Evolutionary conservation across 2,329 filamentous ascomycete species (phyloP).

Genomic region (Fonsecaea nubica): DNA sequence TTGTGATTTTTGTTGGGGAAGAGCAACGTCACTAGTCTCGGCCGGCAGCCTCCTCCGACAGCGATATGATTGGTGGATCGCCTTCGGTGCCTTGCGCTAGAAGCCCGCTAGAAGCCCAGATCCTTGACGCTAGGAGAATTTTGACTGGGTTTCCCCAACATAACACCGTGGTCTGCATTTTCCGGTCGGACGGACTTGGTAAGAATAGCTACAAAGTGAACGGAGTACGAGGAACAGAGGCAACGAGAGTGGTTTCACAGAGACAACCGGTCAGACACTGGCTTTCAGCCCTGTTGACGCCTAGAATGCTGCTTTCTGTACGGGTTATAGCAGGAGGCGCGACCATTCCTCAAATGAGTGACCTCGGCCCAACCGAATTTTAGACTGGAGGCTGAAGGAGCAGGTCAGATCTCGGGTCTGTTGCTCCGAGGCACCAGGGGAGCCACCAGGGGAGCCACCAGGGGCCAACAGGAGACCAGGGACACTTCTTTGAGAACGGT

Average conservation of each 20-base stretch:
- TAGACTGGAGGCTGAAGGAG: neutral
- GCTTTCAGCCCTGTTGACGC: neutral
- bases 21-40: conserved; percentile 24
- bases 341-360: neutral
- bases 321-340: neutral
- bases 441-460: too few relatives aligned
- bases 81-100: conserved; percentile 27
- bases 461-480: neutral
- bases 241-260: neutral
- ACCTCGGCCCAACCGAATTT: conserved; percentile 16
- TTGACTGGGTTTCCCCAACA: neutral
- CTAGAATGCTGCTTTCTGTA: neutral
- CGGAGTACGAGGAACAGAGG: neutral
- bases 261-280: neutral
- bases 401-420: conserved; percentile 17
- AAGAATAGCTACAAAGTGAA: neutral
- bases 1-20: conserved; percentile 34
- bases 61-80: conserved; percentile 14
- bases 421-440: conserved; percentile 7
- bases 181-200: neutral
- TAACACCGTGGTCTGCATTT: conserved; percentile 3
- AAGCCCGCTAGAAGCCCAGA: conserved; percentile 29
- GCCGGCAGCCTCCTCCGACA: neutral
- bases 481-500: conserved; percentile 8
- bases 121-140: neutral